Percentiles rank a stretch among this genome's conserved stretches.
phyloP scores from a whole-genome alignment of 2,329 filamentous ascomycete species.

The Fusarium sambucinum region DNA sequence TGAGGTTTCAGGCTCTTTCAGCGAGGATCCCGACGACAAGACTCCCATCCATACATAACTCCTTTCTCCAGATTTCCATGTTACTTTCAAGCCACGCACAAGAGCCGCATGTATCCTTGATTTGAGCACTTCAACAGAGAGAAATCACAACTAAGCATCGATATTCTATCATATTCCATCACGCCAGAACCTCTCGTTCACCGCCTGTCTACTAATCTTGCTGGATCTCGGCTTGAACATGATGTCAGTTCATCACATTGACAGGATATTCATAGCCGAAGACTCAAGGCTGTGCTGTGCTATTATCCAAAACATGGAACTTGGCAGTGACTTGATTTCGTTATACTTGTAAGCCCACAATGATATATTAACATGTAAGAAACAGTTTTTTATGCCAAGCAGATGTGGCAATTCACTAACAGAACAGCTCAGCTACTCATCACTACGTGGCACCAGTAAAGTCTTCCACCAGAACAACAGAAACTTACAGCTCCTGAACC shows the following conservation, averaged over 20 bases:
- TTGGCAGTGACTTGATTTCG: neutral
- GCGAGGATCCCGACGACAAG: slow-evolving; percentile 10
- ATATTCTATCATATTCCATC: neutral
- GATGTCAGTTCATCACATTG: neutral
- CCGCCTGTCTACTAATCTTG: neutral
- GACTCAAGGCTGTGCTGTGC: neutral
- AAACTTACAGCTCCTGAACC: neutral
- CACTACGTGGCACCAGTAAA: slow-evolving; percentile 30
- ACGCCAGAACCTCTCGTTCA: neutral
- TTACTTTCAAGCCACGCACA: slow-evolving; percentile 9
- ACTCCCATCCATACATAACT: neutral
- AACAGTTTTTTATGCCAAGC: neutral
- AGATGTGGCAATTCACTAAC: neutral
- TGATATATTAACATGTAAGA: neutral
- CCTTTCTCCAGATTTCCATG: slow-evolving; percentile 1
- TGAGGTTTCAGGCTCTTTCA: slow-evolving; percentile 16
- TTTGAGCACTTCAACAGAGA: neutral
- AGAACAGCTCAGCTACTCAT: neutral
- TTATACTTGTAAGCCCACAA: neutral
- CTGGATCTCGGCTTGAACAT: neutral
- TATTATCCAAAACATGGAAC: neutral
- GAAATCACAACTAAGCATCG: neutral
- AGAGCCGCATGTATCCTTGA: neutral
- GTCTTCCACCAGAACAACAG: neutral
- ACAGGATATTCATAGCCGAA: neutral